Evolutionary conservation across 306 rosid species (phyloP).

Genomic region (Prunus kanzakura): DNA sequence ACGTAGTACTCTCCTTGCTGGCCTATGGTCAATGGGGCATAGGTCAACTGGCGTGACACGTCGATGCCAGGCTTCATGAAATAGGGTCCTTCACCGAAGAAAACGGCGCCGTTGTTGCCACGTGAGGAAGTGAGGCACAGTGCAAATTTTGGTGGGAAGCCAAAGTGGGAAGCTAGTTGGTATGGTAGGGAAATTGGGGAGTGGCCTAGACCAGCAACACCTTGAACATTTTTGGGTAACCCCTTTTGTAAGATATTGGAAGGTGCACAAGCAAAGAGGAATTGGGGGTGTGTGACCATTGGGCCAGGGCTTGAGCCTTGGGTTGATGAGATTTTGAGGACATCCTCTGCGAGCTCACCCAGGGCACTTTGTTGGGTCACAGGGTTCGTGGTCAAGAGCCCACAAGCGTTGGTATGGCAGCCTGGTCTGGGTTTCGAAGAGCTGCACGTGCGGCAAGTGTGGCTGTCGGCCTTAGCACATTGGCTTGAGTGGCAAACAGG

Average conservation of each 20-base stretch:
- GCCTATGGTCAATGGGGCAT: constrained; percentile 38
- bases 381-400: constrained; percentile 36
- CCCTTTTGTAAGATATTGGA: constrained; percentile 34
- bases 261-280: constrained; percentile 63
- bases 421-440: constrained; percentile 10
- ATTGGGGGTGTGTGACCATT: constrained; percentile 25
- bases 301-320: constrained; percentile 25
- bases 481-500: constrained; percentile 53
- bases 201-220: constrained; percentile 46
- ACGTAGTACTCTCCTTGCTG: constrained; percentile 44
- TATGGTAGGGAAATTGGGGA: constrained; percentile 35
- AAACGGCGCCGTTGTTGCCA: constrained; percentile 20
- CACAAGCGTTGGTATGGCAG: constrained; percentile 53
- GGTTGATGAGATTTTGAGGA: constrained; percentile 25
- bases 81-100: constrained; percentile 42
- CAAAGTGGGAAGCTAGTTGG: constrained; percentile 50
- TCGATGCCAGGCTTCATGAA: constrained; percentile 3
- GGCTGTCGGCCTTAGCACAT: constrained; percentile 42
- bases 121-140: constrained; percentile 38
- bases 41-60: constrained; percentile 23
- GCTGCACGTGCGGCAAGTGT: constrained; percentile 37
- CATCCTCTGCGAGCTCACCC: constrained; percentile 53
- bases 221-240: constrained; percentile 38
- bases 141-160: constrained; percentile 38
- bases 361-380: constrained; percentile 36